Base-by-base conservation (phyloP, 805 yeast species). In the Candida sanyiensis region DNA sequence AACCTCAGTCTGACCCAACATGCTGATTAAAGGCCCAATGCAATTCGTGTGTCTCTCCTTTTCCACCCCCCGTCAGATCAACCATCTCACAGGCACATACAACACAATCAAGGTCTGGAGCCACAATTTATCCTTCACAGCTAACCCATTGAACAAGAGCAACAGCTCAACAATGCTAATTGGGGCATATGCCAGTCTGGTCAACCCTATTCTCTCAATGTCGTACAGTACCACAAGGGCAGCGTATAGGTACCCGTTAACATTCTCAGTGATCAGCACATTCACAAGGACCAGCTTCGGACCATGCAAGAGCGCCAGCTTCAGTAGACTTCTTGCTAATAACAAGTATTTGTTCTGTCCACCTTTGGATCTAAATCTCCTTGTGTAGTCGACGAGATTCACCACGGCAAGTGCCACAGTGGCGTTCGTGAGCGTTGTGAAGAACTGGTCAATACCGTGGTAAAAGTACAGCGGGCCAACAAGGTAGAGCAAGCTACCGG, bases 401-500 rank as follows among this genome's bases (percentile, higher is more conserved):
- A 31, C 13, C 25, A 22, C 17, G 20, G 24, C 13, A 6, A 31
- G 16, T 8, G 34, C 34, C 13, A 31, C 20, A 6, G 34, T 31
- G 17, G 13, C 10, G 21, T 29, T 34, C 10, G 35, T 34, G 6
- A 39, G 7, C 23, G 19, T 10, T 7, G 26, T 24, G 24, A 39
- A 39, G 24, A 39, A 39, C 9, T 19, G 12, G 11, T 29, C 16
- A 7, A 39, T 34, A 3, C 42, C 42, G 4, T 24, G 28, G n/a
- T 33, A 34, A 21, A 39, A 11, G 22, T 13, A 39, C 18, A 32
- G n/a, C 23, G 37, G 31, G 3, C 35, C 33, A 13, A 39, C 38
- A 12, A 39, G 37, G 18, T 34, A 39, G n/a, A 34, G 19, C 18
- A 35, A 16, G 21, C 29, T 19, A 7, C 17, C 6, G 7, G 30